Evolutionary conservation across 352 stramenopile genomes (phyloP), one percentile per base, ranked within the genome.

Genomic region (Ochromonadaceae sp.): DNA sequence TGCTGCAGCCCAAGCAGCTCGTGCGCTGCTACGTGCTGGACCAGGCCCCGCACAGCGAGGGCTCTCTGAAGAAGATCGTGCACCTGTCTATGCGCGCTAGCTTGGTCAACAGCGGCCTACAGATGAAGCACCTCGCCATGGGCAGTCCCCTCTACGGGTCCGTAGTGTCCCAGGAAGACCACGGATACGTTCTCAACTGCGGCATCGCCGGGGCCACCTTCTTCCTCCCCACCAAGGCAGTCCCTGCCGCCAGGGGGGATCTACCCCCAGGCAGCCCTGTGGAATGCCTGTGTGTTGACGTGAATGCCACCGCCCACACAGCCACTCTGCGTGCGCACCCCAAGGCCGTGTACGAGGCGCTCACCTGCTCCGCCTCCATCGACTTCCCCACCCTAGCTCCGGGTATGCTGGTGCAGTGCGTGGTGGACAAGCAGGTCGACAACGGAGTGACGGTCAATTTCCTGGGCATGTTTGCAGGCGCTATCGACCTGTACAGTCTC

Each of bases 391-490:
- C 47, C 5, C 22, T 56, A 36, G 7, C 38, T 30, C 5, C 22
- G 12, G 50, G 50, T 43, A 42, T 59, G 30, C 28, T 59, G 12
- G 2, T 59, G 5, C 14, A 42, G 28, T 34, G 17, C 7, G 31
- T n/a, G 5, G 50, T 59, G 25, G 50, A 59, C 5, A 59, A 59
- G 9, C 31, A 32, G 2, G 30, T 22, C 20, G 50, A 56, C 56
- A 90, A 89, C 63, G 82, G 83, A 0, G 74, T 91, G 25, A 76
- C 73, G 34, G 82, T 91, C 60, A 87, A 84, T 66, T 91, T 90
- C 56, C 78, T 91, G 43, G 86, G 78, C 14, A 89, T 87, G 59
- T 91, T 91, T 68, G 76, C 72, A 35, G 83, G 80, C 26, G 87
- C 80, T 1, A 82, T 91, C 22, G 83, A 91, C 71, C 62, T 86